phyloP scores from a whole-genome alignment of 164 flowering plant genomes.

The Litsea cubeba region DNA sequence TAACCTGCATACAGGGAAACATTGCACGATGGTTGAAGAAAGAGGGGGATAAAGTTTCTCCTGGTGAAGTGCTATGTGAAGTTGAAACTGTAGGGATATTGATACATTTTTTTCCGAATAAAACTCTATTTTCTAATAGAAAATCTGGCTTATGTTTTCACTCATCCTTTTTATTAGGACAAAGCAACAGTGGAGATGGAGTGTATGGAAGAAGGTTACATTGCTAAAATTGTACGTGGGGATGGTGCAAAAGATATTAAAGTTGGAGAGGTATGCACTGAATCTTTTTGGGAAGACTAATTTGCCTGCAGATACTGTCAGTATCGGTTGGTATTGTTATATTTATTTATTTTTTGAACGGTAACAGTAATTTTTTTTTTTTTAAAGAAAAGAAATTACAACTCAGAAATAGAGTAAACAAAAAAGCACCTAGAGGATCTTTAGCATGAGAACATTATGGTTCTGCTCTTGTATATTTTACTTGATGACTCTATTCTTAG shows the following conservation, averaged over 20 bases:
- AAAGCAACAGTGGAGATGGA: slow-evolving; percentile 99
- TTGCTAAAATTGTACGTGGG: slow-evolving; percentile 84
- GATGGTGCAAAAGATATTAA: slow-evolving; percentile 86
- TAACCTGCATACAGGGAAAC: slow-evolving; percentile 53
- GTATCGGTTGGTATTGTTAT: background rate
- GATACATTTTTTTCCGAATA: background rate
- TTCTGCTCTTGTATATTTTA: too few relatives aligned
- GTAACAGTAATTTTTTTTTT: too few relatives aligned
- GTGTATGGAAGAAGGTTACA: slow-evolving; percentile 98
- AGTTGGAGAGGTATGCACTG: slow-evolving; percentile 86
- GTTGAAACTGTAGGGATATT: slow-evolving; percentile 78
- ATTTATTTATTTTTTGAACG: too few relatives aligned
- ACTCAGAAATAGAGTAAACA: too few relatives aligned
- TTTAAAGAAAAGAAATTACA: too few relatives aligned
- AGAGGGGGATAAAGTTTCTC: slow-evolving; percentile 84
- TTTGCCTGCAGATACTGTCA: background rate
- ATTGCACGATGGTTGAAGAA: slow-evolving; percentile 97
- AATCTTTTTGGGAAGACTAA: background rate
- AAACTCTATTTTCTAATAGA: background rate
- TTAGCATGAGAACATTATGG: too few relatives aligned
- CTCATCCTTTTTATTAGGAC: slow-evolving; percentile 41
- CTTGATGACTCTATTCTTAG: too few relatives aligned
- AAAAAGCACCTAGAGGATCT: too few relatives aligned
- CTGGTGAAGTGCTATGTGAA: slow-evolving; percentile 99
- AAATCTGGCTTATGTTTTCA: background rate